Base-by-base conservation (phyloP, 768 basidiomycete genomes). In the Krasilnikovozyma curviuscula region DNA sequence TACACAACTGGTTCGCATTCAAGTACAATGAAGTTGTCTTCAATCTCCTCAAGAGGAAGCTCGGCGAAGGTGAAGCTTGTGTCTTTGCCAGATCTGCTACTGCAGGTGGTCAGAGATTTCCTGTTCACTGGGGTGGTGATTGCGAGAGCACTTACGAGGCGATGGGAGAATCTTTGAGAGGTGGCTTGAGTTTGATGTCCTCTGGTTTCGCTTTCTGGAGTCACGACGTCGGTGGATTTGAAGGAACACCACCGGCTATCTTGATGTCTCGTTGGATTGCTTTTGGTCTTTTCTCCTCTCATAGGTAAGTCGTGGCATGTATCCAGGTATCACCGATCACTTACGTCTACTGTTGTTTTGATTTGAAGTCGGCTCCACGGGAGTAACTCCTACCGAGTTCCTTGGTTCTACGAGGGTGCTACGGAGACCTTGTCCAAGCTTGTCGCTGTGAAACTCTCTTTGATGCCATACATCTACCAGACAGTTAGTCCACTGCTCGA, bases 151-250 rank as follows among this genome's bases (percentile, higher is more conserved):
- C 78, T 1, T 81, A 73, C 65, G 77, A 79, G 59, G 80, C 78
- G 4, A 81, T 83, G 79, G 77, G 76, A 0, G 79, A 83, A 62
- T 73, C 77, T 1, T 63, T 81, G 44, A 70, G 79, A 5, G 79
- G 80, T 9, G 63, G 65, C 2, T 63, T 83, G n/a, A 76, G 75
- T 32, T 62, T 81, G 46, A 77, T 76, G 1, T 50, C 70, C 5
- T 79, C 78, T 27, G 79, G 80, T 1, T 83, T 80, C 55, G 77
- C 71, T 0, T 81, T 74, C 63, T 73, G 77, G 7, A 76, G 76
- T 16, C 78, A 79, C 60, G 80, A 83, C 57, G 79, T 83, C 47
- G 80, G 79, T 23, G 79, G 79, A 1, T 82, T 80, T 54, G 79
- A 81, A 73, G 78, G 78, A 9, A 74, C 73, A 44, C 78, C 78